Conservation (phyloP, 257 asterid species). For the Solanum virginianum region DNA sequence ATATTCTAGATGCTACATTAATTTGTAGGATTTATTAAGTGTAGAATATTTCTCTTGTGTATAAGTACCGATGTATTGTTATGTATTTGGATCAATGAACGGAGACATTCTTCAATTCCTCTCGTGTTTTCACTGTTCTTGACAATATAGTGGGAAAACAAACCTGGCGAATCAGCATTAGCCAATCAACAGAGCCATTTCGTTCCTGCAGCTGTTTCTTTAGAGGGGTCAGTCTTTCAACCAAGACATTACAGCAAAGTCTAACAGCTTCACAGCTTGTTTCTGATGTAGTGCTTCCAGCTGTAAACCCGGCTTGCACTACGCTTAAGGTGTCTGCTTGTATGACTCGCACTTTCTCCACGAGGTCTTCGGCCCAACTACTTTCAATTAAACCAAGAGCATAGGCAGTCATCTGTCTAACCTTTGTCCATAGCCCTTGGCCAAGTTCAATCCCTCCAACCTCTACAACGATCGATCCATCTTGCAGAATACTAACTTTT, state of each 20-base stretch:
- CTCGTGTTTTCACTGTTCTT: not conserved
- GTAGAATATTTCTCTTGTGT: not conserved
- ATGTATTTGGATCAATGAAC: not conserved
- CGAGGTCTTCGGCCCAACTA: too few relatives aligned
- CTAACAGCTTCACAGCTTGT: conserved; percentile 70
- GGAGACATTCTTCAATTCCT: not conserved
- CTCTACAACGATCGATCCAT: too few relatives aligned
- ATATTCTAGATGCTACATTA: too few relatives aligned
- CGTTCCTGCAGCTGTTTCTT: conserved; percentile 34
- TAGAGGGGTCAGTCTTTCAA: conserved; percentile 40
- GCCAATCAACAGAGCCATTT: conserved; percentile 49
- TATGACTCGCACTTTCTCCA: too few relatives aligned
- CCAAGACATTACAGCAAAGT: conserved; percentile 49
- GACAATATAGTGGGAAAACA: not conserved
- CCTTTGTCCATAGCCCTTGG: not conserved
- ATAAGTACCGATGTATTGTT: not conserved
- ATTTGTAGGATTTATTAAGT: not conserved
- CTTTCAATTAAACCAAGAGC: too few relatives aligned
- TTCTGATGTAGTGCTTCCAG: conserved; percentile 75
- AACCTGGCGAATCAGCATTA: conserved; percentile 47
- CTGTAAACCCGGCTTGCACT: conserved; percentile 54
- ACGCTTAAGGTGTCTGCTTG: conserved; percentile 63
- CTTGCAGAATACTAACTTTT: not conserved
- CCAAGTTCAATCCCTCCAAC: too few relatives aligned
- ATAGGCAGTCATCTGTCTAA: too few relatives aligned